These are phyloP conservation scores for Fraxinus sp. DNA, from an alignment of 305 asterid genomes.

Conservation along the genomic window DNA sequence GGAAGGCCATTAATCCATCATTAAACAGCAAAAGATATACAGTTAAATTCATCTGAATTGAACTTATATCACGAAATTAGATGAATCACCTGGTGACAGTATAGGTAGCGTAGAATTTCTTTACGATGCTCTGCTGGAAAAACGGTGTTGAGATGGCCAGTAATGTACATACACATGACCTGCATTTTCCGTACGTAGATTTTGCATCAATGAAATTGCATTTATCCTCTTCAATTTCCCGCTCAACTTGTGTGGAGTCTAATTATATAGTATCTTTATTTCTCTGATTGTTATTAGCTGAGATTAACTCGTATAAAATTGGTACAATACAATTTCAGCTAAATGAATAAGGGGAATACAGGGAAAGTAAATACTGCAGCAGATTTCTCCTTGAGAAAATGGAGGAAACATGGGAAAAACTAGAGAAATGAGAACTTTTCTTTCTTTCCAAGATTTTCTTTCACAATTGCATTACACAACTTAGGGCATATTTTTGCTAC, in stretches of 20 bases:
- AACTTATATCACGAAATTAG: background rate
- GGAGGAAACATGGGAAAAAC: no score
- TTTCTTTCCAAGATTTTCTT: no score
- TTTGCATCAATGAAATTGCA: background rate
- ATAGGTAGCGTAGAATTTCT: background rate
- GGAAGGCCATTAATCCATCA: background rate
- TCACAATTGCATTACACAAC: no score
- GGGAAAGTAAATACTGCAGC: background rate
- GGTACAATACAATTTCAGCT: background rate
- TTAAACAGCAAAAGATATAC: background rate
- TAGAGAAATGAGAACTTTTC: no score
- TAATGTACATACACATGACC: constrained; percentile 21
- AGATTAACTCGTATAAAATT: no score
- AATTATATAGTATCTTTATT: no score
- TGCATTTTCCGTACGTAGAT: background rate
- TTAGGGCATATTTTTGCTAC: no score
- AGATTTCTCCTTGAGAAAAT: no score
- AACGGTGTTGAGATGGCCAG: background rate
- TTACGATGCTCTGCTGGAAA: background rate
- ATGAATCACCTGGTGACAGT: background rate
- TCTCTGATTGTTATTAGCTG: background rate
- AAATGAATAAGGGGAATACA: background rate
- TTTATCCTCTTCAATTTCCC: background rate
- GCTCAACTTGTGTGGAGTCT: background rate
- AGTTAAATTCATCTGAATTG: background rate